A percentile compares a stretch with the other conserved stretches of the same genome.
phyloP scores from a whole-genome alignment of 257 asterid genomes.

The Eustoma russellianum region DNA sequence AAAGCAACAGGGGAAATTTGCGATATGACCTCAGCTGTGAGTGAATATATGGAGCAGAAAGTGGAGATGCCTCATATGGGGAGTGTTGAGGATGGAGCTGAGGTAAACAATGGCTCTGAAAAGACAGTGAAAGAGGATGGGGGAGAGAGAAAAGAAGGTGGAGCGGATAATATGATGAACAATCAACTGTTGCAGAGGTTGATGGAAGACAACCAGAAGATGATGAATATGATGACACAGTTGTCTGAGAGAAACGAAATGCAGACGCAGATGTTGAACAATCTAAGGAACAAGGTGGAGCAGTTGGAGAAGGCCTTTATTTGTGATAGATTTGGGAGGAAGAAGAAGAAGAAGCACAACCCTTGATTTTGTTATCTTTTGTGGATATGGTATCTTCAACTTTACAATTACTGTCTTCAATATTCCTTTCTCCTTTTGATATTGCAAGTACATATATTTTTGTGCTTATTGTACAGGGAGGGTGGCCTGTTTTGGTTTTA shows the following conservation, averaged over 20 bases:
- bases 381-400: no score
- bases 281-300: constrained; percentile 36
- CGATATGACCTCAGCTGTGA: neutral
- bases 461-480: no score
- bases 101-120: neutral
- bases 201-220: constrained; percentile 51
- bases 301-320: constrained; percentile 50
- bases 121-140: neutral
- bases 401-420: no score
- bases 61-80: neutral
- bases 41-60: constrained; percentile 2
- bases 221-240: constrained; percentile 54
- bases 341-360: constrained; percentile 18
- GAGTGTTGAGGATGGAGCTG: neutral
- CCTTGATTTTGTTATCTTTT: neutral
- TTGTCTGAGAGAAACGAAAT: constrained; percentile 37
- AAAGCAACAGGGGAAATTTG: neutral
- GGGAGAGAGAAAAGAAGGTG: neutral
- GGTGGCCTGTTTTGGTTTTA: no score
- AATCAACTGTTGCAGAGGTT: constrained; percentile 36
- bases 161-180: constrained; percentile 7
- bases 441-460: no score
- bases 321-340: constrained; percentile 27
- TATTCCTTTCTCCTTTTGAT: no score
- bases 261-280: constrained; percentile 34